phyloP scores from a whole-genome alignment of 352 stramenopile species.

The Thalassiosira ordinaria region DNA sequence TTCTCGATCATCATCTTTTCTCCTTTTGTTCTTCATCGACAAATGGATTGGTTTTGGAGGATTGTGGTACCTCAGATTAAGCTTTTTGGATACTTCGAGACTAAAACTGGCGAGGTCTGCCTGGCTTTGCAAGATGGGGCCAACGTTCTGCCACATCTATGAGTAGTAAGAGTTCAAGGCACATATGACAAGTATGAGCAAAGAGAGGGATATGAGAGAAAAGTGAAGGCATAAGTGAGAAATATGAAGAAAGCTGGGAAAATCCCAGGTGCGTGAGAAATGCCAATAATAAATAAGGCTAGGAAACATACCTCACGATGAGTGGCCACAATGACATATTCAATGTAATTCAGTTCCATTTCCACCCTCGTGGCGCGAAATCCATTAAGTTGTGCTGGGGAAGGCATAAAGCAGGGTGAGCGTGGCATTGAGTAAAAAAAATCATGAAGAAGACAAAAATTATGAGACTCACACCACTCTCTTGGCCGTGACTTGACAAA shows the following conservation, averaged over 20 bases:
- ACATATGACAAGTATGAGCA: too few relatives aligned
- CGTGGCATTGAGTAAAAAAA: too few relatives aligned
- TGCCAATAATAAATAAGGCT: too few relatives aligned
- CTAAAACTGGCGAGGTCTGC: slow-evolving; percentile 68
- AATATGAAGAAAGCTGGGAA: too few relatives aligned
- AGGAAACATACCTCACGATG: slow-evolving; percentile 64
- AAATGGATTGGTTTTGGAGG: slow-evolving; percentile 63
- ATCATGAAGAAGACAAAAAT: slow-evolving; percentile 5
- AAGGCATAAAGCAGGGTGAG: slow-evolving; percentile 6
- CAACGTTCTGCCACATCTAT: slow-evolving; percentile 66
- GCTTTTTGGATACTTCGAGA: slow-evolving; percentile 73
- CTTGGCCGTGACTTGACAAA: slow-evolving; percentile 73
- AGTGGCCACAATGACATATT: slow-evolving; percentile 68
- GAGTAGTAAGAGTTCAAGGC: too few relatives aligned
- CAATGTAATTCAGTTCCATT: slow-evolving; percentile 76
- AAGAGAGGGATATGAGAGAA: too few relatives aligned
- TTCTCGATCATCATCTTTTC: too few relatives aligned
- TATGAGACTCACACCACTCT: slow-evolving; percentile 44
- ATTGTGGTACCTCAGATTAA: slow-evolving; percentile 71
- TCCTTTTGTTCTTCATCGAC: neutral
- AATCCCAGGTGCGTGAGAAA: too few relatives aligned
- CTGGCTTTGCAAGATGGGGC: slow-evolving; percentile 66
- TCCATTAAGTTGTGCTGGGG: slow-evolving; percentile 41
- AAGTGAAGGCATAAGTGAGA: too few relatives aligned
- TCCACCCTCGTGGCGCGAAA: slow-evolving; percentile 68